These are phyloP conservation scores for Stellera chamaejasme DNA, from an alignment of 345 rosid species.

Conservation along the genomic window DNA sequence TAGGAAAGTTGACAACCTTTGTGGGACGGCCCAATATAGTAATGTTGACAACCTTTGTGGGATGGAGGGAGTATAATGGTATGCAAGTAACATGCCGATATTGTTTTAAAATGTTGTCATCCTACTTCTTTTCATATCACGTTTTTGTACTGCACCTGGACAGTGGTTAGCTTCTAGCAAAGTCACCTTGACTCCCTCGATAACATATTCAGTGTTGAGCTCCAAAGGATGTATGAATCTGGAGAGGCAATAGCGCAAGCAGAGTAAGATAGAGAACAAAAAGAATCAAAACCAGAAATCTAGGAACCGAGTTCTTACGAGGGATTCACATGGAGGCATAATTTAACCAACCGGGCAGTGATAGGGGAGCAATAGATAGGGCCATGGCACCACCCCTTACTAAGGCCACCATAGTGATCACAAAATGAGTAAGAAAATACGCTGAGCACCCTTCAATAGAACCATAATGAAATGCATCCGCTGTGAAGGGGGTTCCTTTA, in stretches of 20 bases:
- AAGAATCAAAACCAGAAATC: slow-evolving; percentile 2
- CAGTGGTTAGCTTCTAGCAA: slow-evolving; percentile 76
- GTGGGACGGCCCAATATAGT: too few relatives aligned
- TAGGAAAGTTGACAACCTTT: too few relatives aligned
- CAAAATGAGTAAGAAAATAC: slow-evolving; percentile 71
- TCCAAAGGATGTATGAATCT: slow-evolving; percentile 57
- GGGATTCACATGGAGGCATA: slow-evolving; percentile 48
- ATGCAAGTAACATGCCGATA: too few relatives aligned
- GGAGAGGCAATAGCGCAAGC: slow-evolving; percentile 1
- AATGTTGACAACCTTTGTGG: too few relatives aligned
- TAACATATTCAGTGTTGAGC: slow-evolving; percentile 34
- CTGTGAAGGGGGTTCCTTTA: slow-evolving; percentile 60
- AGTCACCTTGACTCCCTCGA: slow-evolving; percentile 50
- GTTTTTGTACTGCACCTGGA: slow-evolving; percentile 76
- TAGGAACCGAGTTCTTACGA: slow-evolving; percentile 26
- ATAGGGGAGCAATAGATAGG: slow-evolving; percentile 60
- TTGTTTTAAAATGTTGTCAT: too few relatives aligned
- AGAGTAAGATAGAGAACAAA: neutral
- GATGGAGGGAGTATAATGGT: too few relatives aligned
- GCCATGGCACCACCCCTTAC: slow-evolving; percentile 64
- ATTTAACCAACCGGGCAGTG: slow-evolving; percentile 55
- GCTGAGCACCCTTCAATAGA: slow-evolving; percentile 52
- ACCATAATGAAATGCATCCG: slow-evolving; percentile 79
- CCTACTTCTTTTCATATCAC: too few relatives aligned
- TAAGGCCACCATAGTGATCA: slow-evolving; percentile 76